These are phyloP conservation scores for Penicillium cosmopolitanum DNA, from an alignment of 495 filamentous ascomycete genomes.

Conservation along the genomic window DNA sequence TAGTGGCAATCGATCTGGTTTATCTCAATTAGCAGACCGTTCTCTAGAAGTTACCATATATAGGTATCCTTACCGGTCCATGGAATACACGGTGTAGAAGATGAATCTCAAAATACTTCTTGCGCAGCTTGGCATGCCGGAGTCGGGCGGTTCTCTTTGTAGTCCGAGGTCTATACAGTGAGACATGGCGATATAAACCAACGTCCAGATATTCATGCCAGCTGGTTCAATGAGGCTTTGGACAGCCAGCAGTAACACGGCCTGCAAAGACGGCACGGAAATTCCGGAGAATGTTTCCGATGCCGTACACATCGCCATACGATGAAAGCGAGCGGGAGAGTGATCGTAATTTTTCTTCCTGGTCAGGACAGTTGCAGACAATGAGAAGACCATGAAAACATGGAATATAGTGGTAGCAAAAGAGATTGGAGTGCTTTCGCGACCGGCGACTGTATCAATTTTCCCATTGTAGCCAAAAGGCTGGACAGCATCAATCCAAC, in stretches of 20 bases:
- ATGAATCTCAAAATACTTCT: slow-evolving; percentile 21
- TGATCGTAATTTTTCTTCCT: slow-evolving; percentile 30
- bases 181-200: slow-evolving; percentile 30
- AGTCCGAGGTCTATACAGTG: slow-evolving; percentile 31
- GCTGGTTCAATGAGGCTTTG: slow-evolving; percentile 27
- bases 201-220: slow-evolving; percentile 30
- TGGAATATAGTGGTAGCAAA: slow-evolving; percentile 25
- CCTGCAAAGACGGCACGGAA: slow-evolving; percentile 24
- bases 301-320: slow-evolving; percentile 23
- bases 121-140: slow-evolving; percentile 9
- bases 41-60: not conserved
- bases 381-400: slow-evolving; percentile 28
- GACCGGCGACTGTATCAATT: slow-evolving; percentile 10
- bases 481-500: slow-evolving; percentile 21
- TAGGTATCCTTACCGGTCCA: slow-evolving; percentile 21
- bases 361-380: slow-evolving; percentile 27
- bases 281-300: slow-evolving; percentile 27
- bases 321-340: slow-evolving; percentile 24
- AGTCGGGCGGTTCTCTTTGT: slow-evolving; percentile 25
- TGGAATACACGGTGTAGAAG: slow-evolving; percentile 28
- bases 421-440: slow-evolving; percentile 20
- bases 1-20: slow-evolving; percentile 28
- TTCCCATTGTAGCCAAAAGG: slow-evolving; percentile 26
- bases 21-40: not conserved
- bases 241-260: slow-evolving; percentile 21